A percentile compares a stretch with the other conserved stretches of the same genome.
phyloP scores from a whole-genome alignment of 1,284 basidiomycete species.

The Ganoderma sinense region DNA sequence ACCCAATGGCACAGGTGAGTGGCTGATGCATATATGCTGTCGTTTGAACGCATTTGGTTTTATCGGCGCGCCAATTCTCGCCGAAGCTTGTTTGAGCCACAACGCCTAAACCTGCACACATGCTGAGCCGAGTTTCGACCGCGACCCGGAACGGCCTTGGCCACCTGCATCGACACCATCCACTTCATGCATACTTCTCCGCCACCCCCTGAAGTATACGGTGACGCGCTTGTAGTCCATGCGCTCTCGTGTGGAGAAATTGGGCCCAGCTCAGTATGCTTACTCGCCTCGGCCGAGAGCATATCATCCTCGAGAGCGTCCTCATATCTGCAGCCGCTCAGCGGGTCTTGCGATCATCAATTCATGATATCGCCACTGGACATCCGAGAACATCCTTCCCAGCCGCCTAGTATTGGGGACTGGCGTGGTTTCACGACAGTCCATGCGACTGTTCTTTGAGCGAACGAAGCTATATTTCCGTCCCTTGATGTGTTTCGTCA shows the following conservation, averaged over 20 bases:
- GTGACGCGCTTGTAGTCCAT: neutral
- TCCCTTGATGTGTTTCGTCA: neutral
- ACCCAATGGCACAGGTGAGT: conserved; percentile 56
- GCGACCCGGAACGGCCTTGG: neutral
- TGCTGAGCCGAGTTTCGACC: neutral
- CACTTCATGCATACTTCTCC: neutral
- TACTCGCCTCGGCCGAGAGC: neutral
- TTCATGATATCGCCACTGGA: neutral
- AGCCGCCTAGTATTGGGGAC: neutral
- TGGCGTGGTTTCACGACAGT: neutral
- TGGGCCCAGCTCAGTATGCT: neutral
- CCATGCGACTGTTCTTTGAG: neutral
- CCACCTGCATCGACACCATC: neutral
- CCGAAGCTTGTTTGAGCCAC: neutral
- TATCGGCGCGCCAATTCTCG: neutral
- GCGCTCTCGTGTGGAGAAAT: neutral
- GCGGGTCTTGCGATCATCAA: neutral
- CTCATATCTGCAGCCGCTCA: neutral
- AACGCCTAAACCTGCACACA: neutral
- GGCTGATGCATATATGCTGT: neutral
- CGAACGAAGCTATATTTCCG: neutral
- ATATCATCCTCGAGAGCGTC: neutral
- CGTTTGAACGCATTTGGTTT: neutral
- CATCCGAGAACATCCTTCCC: neutral
- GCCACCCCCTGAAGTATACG: neutral